These are phyloP conservation scores for Euphorbia peplus DNA, from an alignment of 345 rosid genomes.

Conservation along the genomic window DNA sequence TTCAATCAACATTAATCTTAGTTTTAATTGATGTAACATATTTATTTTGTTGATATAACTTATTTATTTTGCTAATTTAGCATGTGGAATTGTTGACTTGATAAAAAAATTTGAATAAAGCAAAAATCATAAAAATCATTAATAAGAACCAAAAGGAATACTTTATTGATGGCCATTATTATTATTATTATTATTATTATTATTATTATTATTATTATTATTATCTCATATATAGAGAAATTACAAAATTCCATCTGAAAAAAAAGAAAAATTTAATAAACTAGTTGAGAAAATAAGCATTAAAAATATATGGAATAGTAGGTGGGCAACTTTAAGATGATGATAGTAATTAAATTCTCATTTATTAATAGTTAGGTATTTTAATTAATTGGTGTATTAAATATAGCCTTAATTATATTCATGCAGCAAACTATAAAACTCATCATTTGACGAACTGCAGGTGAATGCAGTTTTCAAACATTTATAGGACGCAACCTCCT, in stretches of 20 bases:
- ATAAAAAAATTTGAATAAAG: no score
- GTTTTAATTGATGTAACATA: no score
- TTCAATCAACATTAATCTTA: no score
- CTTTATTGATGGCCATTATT: no score
- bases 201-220: no score
- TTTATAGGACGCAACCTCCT: conserved; percentile 45
- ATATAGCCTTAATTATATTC: conserved; percentile 38
- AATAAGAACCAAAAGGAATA: no score
- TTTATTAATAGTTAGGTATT: conserved; percentile 43
- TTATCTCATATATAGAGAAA: no score
- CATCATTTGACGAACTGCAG: conserved; percentile 40
- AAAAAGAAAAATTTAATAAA: neutral
- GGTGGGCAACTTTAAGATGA: conserved; percentile 32
- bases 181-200: no score
- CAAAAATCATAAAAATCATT: no score
- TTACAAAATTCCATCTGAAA: neutral
- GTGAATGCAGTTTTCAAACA: conserved; percentile 48
- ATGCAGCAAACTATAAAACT: conserved; percentile 23
- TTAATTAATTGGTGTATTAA: conserved; percentile 32
- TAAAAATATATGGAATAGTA: conserved; percentile 9
- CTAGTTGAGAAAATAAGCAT: conserved; percentile 19
- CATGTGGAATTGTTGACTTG: no score
- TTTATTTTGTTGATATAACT: no score
- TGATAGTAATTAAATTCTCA: conserved; percentile 31
- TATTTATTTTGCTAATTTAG: no score